Percentiles rank a stretch among this genome's conserved stretches.
phyloP scores from a whole-genome alignment of 345 rosid species.

The Ceriops tagal region DNA sequence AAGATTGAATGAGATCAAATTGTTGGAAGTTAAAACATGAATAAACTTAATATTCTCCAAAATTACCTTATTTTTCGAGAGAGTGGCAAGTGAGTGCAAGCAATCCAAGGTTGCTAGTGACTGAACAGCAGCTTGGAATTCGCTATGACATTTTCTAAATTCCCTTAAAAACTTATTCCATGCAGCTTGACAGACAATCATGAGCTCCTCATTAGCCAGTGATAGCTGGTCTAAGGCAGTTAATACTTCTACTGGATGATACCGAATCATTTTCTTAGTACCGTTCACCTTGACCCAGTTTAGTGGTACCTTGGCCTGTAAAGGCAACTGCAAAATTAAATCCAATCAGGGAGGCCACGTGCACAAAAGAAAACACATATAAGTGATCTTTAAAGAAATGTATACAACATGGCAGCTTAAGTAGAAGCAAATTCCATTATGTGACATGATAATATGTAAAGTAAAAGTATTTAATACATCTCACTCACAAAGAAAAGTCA shows the following conservation, averaged over 20 bases:
- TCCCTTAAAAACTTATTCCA: slow-evolving; percentile 75
- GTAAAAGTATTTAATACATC: neutral
- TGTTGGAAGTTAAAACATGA: slow-evolving; percentile 12
- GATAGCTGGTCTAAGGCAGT: slow-evolving; percentile 67
- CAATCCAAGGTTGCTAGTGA: slow-evolving; percentile 92
- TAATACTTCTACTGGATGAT: slow-evolving; percentile 87
- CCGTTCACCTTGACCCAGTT: slow-evolving; percentile 84
- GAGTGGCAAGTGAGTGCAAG: slow-evolving; percentile 76
- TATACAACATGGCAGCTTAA: neutral
- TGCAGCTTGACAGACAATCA: slow-evolving; percentile 60
- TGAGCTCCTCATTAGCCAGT: slow-evolving; percentile 72
- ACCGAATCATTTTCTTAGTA: slow-evolving; percentile 81
- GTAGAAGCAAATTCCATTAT: neutral
- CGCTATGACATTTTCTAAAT: slow-evolving; percentile 59
- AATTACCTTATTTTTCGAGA: slow-evolving; percentile 69
- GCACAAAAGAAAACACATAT: neutral
- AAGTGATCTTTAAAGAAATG: neutral
- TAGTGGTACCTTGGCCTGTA: slow-evolving; percentile 61
- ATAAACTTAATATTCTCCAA: slow-evolving; percentile 2
- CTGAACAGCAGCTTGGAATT: slow-evolving; percentile 72
- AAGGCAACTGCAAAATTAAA: slow-evolving; percentile 54
- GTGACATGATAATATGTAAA: neutral
- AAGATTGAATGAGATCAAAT: slow-evolving; percentile 13
- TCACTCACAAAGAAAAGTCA: neutral
- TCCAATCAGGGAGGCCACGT: slow-evolving; percentile 12